phyloP scores from a whole-genome alignment of 495 filamentous ascomycete species.

The Symbiotaphrina buchneri region DNA sequence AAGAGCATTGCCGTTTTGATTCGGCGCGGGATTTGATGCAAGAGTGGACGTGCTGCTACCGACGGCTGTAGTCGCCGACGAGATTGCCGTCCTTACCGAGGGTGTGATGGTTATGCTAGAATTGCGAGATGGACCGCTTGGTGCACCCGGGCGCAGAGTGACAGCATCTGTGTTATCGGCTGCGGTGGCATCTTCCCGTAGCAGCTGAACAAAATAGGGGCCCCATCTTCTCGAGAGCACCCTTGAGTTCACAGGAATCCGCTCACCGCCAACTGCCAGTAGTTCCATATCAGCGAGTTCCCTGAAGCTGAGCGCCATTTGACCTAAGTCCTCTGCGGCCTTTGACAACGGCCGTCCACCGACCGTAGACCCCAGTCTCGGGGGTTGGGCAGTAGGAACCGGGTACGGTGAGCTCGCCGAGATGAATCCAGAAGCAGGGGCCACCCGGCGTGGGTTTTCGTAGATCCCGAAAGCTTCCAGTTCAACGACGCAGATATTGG shows the following conservation, averaged over 20 bases:
- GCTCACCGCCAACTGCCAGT: conserved; percentile 68
- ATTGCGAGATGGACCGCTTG: conserved; percentile 26
- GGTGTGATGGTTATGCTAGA: conserved; percentile 76
- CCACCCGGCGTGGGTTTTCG: conserved; percentile 66
- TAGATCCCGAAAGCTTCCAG: conserved; percentile 92
- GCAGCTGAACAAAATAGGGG: conserved; percentile 76
- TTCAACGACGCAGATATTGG: conserved; percentile 87
- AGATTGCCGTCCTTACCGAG: conserved; percentile 29
- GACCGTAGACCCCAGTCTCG: conserved; percentile 34
- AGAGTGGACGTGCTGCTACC: conserved; percentile 7
- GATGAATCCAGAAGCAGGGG: conserved; percentile 55
- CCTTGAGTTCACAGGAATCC: conserved; percentile 81
- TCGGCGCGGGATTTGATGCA: conserved; percentile 12
- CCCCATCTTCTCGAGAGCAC: conserved; percentile 79
- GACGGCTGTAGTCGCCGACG: conserved; percentile 31
- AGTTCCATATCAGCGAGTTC: conserved; percentile 97
- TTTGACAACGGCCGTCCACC: conserved; percentile 44
- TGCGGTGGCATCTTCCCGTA: conserved; percentile 47
- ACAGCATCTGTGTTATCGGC: conserved; percentile 21
- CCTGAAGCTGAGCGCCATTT: conserved; percentile 47
- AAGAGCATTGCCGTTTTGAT: conserved; percentile 19
- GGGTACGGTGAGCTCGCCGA: conserved; percentile 52
- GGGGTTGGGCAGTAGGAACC: conserved; percentile 27
- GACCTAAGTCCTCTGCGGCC: conserved; percentile 69
- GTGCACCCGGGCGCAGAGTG: conserved; percentile 6